phyloP scores from a whole-genome alignment of 148 eudicot genomes.

The Diospyros kaki region DNA sequence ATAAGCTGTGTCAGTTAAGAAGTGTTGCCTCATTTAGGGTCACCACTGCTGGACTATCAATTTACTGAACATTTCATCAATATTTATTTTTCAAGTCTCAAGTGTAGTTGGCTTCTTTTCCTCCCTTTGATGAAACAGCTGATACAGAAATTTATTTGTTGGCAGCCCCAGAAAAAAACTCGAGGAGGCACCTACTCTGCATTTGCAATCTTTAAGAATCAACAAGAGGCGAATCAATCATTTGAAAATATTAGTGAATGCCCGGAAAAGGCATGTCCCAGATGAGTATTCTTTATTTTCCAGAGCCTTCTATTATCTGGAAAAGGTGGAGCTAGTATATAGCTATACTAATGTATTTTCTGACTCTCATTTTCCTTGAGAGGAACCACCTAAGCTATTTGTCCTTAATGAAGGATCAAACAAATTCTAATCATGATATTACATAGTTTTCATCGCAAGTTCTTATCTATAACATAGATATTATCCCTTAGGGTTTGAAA shows the following conservation, averaged over 20 bases:
- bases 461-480: background rate
- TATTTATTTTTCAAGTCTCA: too few species aligned
- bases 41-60: background rate
- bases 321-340: background rate
- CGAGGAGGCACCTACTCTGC: conserved; percentile 52
- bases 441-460: background rate
- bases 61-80: background rate
- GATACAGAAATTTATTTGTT: conserved; percentile 16
- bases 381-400: conserved; percentile 1
- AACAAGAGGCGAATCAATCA: conserved; percentile 51
- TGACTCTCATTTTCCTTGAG: background rate
- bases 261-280: conserved; percentile 39
- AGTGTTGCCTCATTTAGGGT: too few species aligned
- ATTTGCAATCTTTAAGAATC: conserved; percentile 42
- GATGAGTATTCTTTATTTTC: background rate
- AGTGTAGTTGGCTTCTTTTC: background rate
- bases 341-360: background rate
- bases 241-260: conserved; percentile 49
- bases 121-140: background rate
- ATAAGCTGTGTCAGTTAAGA: too few species aligned
- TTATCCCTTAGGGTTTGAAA: background rate
- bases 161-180: conserved; percentile 42
- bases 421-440: background rate
- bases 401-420: background rate
- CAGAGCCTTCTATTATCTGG: background rate